Evolutionary conservation across 2,329 filamentous ascomycete species (phyloP).

Genomic region (Drechslerella coelobrocha): DNA sequence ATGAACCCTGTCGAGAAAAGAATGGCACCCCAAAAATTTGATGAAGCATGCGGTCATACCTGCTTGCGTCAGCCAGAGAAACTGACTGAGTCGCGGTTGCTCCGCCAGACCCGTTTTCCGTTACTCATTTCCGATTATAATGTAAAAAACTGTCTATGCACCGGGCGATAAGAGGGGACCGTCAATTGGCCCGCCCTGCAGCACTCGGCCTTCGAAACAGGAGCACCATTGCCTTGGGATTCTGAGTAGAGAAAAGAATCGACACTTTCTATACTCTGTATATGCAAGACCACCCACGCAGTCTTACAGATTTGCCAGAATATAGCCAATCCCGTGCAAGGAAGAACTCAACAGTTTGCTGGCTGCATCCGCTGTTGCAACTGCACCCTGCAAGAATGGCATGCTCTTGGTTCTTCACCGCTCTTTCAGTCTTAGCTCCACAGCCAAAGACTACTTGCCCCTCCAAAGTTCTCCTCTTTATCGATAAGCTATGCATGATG

Average conservation of each 20-base stretch:
- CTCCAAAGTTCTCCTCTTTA: constrained; percentile 43
- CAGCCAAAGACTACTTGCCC: constrained; percentile 27
- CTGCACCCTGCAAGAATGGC: constrained; percentile 31
- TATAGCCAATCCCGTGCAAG: constrained; percentile 32
- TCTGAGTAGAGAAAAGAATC: constrained; percentile 18
- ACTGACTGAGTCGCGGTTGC: not conserved
- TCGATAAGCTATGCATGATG: constrained; percentile 49
- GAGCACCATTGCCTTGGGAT: constrained; percentile 24
- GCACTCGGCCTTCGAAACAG: constrained; percentile 11
- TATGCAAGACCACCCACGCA: constrained; percentile 24
- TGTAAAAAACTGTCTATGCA: constrained; percentile 31
- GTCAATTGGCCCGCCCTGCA: constrained; percentile 42
- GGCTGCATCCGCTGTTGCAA: constrained; percentile 17
- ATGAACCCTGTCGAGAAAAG: no score
- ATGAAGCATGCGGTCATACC: no score
- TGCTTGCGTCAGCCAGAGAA: no score
- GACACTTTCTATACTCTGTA: constrained; percentile 30
- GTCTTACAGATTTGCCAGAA: constrained; percentile 10
- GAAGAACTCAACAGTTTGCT: constrained; percentile 18
- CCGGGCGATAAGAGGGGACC: constrained; percentile 35
- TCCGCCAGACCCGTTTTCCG: constrained; percentile 8
- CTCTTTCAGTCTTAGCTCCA: constrained; percentile 27
- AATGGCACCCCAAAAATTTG: no score
- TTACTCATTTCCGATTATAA: constrained; percentile 49
- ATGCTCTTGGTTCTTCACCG: constrained; percentile 9